phyloP scores from a whole-genome alignment of 1,139 yeast genomes.

The Suhomyces wounanorum region DNA sequence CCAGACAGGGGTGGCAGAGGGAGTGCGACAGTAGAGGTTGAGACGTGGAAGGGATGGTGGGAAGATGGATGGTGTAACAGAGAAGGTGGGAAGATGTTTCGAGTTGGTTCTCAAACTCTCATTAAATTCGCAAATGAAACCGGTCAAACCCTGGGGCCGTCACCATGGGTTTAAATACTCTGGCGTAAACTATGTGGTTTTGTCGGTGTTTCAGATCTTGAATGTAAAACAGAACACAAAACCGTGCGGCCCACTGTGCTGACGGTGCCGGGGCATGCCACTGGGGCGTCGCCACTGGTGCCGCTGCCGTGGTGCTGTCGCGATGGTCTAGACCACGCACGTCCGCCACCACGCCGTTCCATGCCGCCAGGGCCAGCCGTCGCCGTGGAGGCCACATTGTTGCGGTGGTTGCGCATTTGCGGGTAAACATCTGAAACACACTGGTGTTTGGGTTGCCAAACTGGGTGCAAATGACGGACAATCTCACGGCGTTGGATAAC shows the following conservation, averaged over 20 bases:
- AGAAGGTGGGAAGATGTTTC: constrained; percentile 7
- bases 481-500: constrained; percentile 3
- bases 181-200: constrained; percentile 15
- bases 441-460: constrained; percentile 11
- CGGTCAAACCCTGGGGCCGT: constrained; percentile 11
- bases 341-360: constrained; percentile 2
- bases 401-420: constrained; percentile 7
- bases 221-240: constrained; percentile 22
- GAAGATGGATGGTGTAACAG: constrained; percentile 1
- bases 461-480: constrained; percentile 9
- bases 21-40: not conserved
- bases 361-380: constrained; percentile 1
- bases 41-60: not conserved
- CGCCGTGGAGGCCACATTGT: constrained; percentile 3
- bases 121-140: constrained; percentile 17
- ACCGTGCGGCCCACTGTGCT: constrained; percentile 4
- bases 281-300: not conserved
- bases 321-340: constrained; percentile 2
- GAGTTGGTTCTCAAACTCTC: constrained; percentile 12
- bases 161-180: constrained; percentile 16
- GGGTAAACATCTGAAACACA: constrained; percentile 15
- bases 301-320: constrained; percentile 1
- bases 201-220: constrained; percentile 20
- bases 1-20: not conserved
- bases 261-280: constrained; percentile 1